These are phyloP conservation scores for Scenedesmus sp. DNA, from an alignment of 163 green algal species.

Conservation along the genomic window DNA sequence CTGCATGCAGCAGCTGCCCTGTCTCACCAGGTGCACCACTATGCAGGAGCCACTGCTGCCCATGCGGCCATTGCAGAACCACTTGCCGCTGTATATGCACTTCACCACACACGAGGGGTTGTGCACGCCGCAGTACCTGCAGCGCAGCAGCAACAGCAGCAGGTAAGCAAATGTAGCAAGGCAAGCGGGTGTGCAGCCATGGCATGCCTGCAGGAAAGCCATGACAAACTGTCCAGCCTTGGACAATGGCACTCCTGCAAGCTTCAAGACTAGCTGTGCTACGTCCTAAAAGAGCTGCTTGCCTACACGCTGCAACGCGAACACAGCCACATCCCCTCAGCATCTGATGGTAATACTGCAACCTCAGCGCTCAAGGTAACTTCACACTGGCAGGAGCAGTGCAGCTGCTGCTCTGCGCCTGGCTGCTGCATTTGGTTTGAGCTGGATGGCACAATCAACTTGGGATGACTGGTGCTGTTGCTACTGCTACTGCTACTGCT, in stretches of 20 bases:
- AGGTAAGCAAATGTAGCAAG: neutral
- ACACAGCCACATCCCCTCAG: too few species aligned
- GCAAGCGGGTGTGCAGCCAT: too few species aligned
- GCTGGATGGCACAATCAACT: neutral
- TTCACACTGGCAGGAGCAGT: neutral
- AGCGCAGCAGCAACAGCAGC: neutral
- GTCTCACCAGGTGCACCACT: constrained; percentile 93
- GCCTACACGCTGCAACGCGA: too few species aligned
- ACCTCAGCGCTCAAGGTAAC: too few species aligned
- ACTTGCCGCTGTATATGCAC: constrained; percentile 94
- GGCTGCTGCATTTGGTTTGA: neutral
- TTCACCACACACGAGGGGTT: constrained; percentile 93
- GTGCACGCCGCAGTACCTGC: constrained; percentile 95
- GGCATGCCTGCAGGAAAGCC: neutral
- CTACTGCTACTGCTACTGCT: neutral
- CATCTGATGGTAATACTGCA: too few species aligned
- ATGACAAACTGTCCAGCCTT: neutral
- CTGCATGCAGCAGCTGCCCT: neutral
- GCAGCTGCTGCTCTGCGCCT: neutral
- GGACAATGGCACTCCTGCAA: neutral
- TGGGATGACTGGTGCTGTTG: neutral
- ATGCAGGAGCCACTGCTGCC: constrained; percentile 89
- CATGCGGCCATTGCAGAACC: constrained; percentile 98
- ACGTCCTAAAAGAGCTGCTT: too few species aligned
- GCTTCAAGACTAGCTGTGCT: neutral